phyloP scores from a whole-genome alignment of 2,329 filamentous ascomycete species.

The Talaromyces sp. region DNA sequence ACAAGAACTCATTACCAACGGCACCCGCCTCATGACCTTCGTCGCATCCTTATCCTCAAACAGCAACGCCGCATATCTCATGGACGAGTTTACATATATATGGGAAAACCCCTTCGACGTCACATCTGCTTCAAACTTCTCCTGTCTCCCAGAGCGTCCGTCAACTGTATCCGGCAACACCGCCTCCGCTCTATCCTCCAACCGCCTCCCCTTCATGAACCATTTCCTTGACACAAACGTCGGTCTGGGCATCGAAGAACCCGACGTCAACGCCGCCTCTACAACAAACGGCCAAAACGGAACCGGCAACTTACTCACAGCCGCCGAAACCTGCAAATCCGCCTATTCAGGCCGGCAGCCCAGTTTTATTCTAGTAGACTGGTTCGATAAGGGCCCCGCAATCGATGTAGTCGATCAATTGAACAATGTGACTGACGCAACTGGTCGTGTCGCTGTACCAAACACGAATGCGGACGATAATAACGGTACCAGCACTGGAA shows the following conservation, averaged over 20 bases:
- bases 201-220: conserved; percentile 71
- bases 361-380: conserved; percentile 77
- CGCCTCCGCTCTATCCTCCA: conserved; percentile 53
- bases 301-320: conserved; percentile 52
- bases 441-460: conserved; percentile 44
- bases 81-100: conserved; percentile 49
- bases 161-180: conserved; percentile 49
- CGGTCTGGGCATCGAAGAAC: conserved; percentile 57
- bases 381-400: conserved; percentile 70
- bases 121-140: conserved; percentile 62
- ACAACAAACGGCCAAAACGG: conserved; percentile 66
- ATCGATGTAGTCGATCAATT: conserved; percentile 67
- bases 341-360: conserved; percentile 62
- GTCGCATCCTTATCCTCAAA: conserved; percentile 53
- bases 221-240: conserved; percentile 69
- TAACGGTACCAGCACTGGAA: conserved; percentile 33
- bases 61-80: conserved; percentile 42
- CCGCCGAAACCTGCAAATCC: conserved; percentile 53
- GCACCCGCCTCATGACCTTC: conserved; percentile 67
- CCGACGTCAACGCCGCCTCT: conserved; percentile 59
- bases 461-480: conserved; percentile 27
- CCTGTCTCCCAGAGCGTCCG: conserved; percentile 69
- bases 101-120: conserved; percentile 74
- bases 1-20: conserved; percentile 63
- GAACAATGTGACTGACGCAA: conserved; percentile 56